Evolutionary conservation across 805 yeast genomes (phyloP).

Genomic region (Metschnikowia reukaufii): DNA sequence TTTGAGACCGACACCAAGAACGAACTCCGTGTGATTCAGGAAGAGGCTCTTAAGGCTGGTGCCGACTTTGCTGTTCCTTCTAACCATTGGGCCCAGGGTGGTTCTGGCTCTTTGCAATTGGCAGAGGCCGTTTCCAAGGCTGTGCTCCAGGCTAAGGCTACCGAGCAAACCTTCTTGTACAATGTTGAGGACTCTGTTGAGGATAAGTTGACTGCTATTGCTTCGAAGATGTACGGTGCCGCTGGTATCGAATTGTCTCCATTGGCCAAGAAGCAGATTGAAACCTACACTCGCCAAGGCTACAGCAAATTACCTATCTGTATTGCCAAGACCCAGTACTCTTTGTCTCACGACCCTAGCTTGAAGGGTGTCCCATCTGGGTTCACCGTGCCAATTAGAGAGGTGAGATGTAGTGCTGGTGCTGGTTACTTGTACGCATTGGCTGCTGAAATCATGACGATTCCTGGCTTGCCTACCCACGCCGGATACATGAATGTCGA

Average conservation of each 20-base stretch:
- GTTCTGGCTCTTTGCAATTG: slow-evolving; percentile 79
- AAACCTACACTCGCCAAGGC: slow-evolving; percentile 80
- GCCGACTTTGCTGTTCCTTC: slow-evolving; percentile 89
- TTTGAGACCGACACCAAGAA: slow-evolving; percentile 79
- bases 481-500: slow-evolving; percentile 98
- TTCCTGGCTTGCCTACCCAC: slow-evolving; percentile 95
- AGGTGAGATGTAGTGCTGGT: slow-evolving; percentile 91
- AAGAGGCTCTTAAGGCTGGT: slow-evolving; percentile 86
- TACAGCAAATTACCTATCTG: slow-evolving; percentile 90
- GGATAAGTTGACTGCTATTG: slow-evolving; percentile 75
- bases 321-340: slow-evolving; percentile 96
- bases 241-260: slow-evolving; percentile 77
- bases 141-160: slow-evolving; percentile 33
- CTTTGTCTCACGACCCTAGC: slow-evolving; percentile 88
- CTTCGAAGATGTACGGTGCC: slow-evolving; percentile 92
- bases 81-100: slow-evolving; percentile 96
- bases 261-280: slow-evolving; percentile 77
- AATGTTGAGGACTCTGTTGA: slow-evolving; percentile 71
- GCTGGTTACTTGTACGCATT: slow-evolving; percentile 96
- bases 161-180: slow-evolving; percentile 57
- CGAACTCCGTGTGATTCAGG: slow-evolving; percentile 77
- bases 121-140: slow-evolving; percentile 84
- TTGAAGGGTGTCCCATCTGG: slow-evolving; percentile 95
- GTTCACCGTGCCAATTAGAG: slow-evolving; percentile 91
- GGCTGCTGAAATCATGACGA: slow-evolving; percentile 96